Conservation (phyloP, 495 filamentous ascomycete genomes). For the Jackrogersella multiformis region DNA sequence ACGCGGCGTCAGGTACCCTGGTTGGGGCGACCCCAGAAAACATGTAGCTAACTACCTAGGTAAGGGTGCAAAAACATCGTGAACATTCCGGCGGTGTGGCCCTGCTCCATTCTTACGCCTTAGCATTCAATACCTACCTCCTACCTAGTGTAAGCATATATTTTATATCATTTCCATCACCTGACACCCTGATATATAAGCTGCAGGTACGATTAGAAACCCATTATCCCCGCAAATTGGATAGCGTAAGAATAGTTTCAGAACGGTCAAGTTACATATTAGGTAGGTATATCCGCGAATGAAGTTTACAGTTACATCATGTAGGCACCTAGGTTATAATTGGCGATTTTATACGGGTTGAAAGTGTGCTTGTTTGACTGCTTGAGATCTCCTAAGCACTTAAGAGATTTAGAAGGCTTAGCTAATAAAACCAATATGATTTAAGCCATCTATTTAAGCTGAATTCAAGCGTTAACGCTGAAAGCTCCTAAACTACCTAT, state of each 20-base stretch:
- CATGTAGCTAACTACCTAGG: conserved; percentile 6
- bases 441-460: conserved; percentile 13
- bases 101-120: conserved; percentile 6
- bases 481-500: background rate
- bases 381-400: too few relatives aligned
- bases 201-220: conserved; percentile 13
- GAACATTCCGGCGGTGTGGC: conserved; percentile 33
- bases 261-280: conserved; percentile 10
- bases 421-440: too few relatives aligned
- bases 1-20: conserved; percentile 15
- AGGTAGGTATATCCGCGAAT: conserved; percentile 18
- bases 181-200: conserved; percentile 5
- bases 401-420: background rate
- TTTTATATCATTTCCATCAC: conserved; percentile 14
- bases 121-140: conserved; percentile 6
- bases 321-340: background rate
- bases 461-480: background rate
- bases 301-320: background rate
- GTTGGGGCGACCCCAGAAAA: conserved; percentile 20
- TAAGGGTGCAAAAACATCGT: conserved; percentile 6
- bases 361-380: background rate
- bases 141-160: too few relatives aligned
- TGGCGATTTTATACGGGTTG: background rate
- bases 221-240: background rate
- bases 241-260: conserved; percentile 5